Conservation (phyloP, 2,329 filamentous ascomycete genomes). For the Scedosporium boydii region DNA sequence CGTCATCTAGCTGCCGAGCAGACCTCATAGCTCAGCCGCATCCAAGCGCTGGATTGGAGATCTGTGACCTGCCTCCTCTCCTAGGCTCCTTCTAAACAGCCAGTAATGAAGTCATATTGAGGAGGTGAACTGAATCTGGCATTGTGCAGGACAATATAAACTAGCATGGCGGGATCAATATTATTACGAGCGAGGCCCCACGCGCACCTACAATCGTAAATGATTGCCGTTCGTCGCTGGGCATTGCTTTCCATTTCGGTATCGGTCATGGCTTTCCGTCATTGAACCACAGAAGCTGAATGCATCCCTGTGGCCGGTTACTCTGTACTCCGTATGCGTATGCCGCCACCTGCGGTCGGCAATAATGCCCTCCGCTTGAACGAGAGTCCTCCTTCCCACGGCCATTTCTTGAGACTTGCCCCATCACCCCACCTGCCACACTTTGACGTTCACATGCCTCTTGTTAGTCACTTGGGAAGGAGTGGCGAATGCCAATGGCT, state of each 20-base stretch:
- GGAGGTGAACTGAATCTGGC: background rate
- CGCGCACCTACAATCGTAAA: too few species aligned
- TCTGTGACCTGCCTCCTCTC: background rate
- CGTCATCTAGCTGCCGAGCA: background rate
- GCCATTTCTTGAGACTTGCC: background rate
- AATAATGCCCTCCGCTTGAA: background rate
- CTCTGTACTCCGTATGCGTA: background rate
- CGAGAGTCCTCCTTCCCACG: background rate
- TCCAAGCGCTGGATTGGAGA: background rate
- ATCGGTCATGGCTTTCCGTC: background rate
- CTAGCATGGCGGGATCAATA: too few species aligned
- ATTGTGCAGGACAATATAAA: background rate
- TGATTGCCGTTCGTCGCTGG: background rate
- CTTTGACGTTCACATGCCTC: background rate
- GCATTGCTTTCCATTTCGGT: background rate
- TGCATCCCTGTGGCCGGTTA: background rate
- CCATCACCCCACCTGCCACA: background rate
- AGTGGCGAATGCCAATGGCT: too few species aligned
- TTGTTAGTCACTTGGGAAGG: background rate
- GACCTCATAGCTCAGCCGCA: background rate
- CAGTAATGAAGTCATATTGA: background rate
- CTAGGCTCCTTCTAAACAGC: too few species aligned
- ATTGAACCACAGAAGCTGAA: background rate
- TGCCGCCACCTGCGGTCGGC: background rate
- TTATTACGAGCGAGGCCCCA: too few species aligned